Evolutionary conservation across 768 basidiomycete species (phyloP).

Genomic region (Megacollybia marginata): DNA sequence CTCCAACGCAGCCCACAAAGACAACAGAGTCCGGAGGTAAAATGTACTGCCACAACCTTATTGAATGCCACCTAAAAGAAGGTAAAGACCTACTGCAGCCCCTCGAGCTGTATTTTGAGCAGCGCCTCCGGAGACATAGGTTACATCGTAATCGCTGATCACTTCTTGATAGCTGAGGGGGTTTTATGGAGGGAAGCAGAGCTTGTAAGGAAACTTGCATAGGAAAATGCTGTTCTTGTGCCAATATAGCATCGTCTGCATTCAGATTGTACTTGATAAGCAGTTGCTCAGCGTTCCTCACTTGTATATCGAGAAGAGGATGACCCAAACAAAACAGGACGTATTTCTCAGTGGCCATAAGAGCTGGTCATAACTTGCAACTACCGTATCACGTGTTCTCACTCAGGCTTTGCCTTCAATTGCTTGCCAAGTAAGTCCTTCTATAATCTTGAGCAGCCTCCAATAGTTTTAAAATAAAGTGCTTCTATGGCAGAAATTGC

Average conservation of each 20-base stretch:
- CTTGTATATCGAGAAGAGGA: slow-evolving; percentile 73
- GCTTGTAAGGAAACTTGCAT: slow-evolving; percentile 37
- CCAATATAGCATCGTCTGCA: slow-evolving; percentile 72
- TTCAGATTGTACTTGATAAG: slow-evolving; percentile 66
- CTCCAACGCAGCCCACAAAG: slow-evolving; percentile 67
- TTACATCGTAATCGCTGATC: slow-evolving; percentile 45
- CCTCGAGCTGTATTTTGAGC: slow-evolving; percentile 73
- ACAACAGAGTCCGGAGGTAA: slow-evolving; percentile 62
- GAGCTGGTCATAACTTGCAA: no score
- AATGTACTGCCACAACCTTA: slow-evolving; percentile 44
- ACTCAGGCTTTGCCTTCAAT: no score
- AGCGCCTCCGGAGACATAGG: slow-evolving; percentile 74
- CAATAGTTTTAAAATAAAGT: no score
- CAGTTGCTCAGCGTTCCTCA: slow-evolving; percentile 54
- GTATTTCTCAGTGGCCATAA: slow-evolving; percentile 16
- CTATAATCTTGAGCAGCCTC: no score
- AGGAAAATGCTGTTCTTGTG: slow-evolving; percentile 58
- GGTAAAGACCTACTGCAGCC: slow-evolving; percentile 49
- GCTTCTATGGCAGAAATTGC: no score
- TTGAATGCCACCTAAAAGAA: slow-evolving; percentile 1
- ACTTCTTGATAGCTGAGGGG: slow-evolving; percentile 60
- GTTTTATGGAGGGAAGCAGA: no score
- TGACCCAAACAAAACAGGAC: slow-evolving; percentile 64
- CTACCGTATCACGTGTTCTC: no score
- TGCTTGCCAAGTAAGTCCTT: no score